Evolutionary conservation across 768 basidiomycete genomes (phyloP).

Genomic region (Lentinula boryana): DNA sequence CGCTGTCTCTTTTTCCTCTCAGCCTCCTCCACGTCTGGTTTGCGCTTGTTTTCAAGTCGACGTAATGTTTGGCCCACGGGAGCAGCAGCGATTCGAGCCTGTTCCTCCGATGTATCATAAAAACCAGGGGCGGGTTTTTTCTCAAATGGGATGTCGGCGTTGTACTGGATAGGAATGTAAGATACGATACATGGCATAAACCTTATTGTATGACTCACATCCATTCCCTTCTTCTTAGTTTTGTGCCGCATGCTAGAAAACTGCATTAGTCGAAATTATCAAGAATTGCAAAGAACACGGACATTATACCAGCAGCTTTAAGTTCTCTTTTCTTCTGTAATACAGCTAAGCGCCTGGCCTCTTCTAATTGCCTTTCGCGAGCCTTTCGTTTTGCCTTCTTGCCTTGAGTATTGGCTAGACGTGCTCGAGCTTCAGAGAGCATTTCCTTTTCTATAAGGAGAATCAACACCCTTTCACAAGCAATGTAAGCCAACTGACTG

Average conservation of each 20-base stretch:
- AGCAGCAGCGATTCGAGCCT: slow-evolving; percentile 78
- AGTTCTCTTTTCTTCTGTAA: slow-evolving; percentile 97
- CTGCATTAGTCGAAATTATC: slow-evolving; percentile 1
- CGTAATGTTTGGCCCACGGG: slow-evolving; percentile 89
- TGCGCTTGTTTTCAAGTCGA: slow-evolving; percentile 93
- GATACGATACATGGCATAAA: neutral
- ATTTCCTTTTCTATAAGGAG: slow-evolving; percentile 86
- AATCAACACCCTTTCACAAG: slow-evolving; percentile 4
- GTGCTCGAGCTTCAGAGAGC: slow-evolving; percentile 96
- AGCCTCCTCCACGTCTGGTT: slow-evolving; percentile 88
- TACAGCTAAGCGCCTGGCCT: slow-evolving; percentile 89
- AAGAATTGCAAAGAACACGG: slow-evolving; percentile 21
- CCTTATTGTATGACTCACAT: slow-evolving; percentile 45
- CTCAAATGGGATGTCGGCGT: slow-evolving; percentile 97
- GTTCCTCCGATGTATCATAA: slow-evolving; percentile 94
- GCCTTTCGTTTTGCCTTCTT: slow-evolving; percentile 99
- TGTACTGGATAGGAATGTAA: slow-evolving; percentile 56
- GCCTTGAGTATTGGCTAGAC: slow-evolving; percentile 97
- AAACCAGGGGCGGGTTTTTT: slow-evolving; percentile 94
- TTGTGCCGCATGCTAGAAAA: slow-evolving; percentile 78
- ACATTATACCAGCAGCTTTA: slow-evolving; percentile 98
- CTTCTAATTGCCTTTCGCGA: slow-evolving; percentile 93
- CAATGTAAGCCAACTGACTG: neutral
- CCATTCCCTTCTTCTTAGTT: slow-evolving; percentile 96
- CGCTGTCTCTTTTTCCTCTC: slow-evolving; percentile 88